Base-by-base conservation (phyloP, 768 basidiomycete species). In the Coprinopsis marcescibilis region DNA sequence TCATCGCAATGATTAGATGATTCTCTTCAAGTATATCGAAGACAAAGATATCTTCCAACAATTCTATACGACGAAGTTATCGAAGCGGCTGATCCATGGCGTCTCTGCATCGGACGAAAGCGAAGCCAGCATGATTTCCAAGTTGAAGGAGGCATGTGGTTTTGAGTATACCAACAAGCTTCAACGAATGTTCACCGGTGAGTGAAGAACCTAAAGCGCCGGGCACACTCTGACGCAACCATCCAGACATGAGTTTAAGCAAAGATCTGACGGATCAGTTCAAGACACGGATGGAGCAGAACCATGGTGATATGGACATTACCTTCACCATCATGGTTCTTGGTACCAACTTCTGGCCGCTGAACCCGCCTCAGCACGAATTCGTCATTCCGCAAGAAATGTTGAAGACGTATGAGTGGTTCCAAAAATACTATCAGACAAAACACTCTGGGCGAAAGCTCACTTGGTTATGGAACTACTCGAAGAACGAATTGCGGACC, bases 1-100 rank as follows among this genome's bases (percentile, higher is more conserved):
- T 40, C 7, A 43, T 17, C 65, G 46, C 58, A 81, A 17, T 62
- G 40, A n/a, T n/a, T 59, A 99, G 96, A 98, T 99, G 96, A 76
- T 94, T 25, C 71, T 98, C 43, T 99, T 99, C 86, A 95, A 95
- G 65, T 98, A 97, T 64, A 85, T 99, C 56, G 93, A 96, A 64
- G 95, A 99, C 73, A 97, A 97, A 72, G 96, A 99, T 55, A 92
- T 98, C 12, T 99, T 98, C 85, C 94, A 97, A 64, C 89, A 89
- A n/a, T 99, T 96, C 77, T 99, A 99, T 71, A 89, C 88, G 20
- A 96, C 91, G 54, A 95, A 94, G 68, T 72, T 99, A 21, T 93
- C 92, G 41, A 90, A 90, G 61, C 92, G 96, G 52, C 81, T 99
- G 33, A 94, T 99, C 54, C 85, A 89, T 53, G 82, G 83, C 19